Percentiles rank a stretch among this genome's conserved stretches.
Evolutionary conservation across 2,329 filamentous ascomycete genomes (phyloP).

Genomic region (Ceratocystis alfenasii): DNA sequence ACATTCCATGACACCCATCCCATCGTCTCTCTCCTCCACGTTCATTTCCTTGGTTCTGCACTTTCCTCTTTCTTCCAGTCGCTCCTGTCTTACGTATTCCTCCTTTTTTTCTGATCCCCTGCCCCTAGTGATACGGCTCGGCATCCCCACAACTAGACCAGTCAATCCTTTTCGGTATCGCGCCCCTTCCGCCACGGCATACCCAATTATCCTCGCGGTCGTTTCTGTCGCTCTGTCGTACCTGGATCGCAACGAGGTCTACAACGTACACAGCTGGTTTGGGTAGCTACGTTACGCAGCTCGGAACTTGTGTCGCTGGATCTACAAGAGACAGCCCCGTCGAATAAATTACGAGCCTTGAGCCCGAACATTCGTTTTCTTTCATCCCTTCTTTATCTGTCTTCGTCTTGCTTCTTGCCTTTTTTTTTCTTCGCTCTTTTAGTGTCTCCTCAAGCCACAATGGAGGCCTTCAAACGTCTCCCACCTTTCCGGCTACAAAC

Average conservation of each 20-base stretch:
- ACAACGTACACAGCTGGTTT: neutral
- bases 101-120: neutral
- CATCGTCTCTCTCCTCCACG: neutral
- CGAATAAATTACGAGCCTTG: neutral
- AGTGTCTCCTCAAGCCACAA: neutral
- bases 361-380: neutral
- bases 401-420: neutral
- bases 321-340: neutral
- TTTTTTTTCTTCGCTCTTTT: neutral
- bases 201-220: neutral
- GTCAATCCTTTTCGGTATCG: slow-evolving; percentile 3
- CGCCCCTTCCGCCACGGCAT: neutral
- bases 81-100: neutral
- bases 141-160: neutral
- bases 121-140: neutral
- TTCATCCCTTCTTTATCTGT: neutral
- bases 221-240: neutral
- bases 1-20: neutral
- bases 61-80: neutral
- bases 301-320: neutral
- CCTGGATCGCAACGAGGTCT: neutral
- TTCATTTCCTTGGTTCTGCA: neutral
- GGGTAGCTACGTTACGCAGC: neutral
- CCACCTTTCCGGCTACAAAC: slow-evolving; percentile 17
- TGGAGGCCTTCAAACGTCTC: slow-evolving; percentile 21